These are phyloP conservation scores for Cutaneotrichosporon dermatis DNA, from an alignment of 1,284 basidiomycete genomes.

Conservation along the genomic window DNA sequence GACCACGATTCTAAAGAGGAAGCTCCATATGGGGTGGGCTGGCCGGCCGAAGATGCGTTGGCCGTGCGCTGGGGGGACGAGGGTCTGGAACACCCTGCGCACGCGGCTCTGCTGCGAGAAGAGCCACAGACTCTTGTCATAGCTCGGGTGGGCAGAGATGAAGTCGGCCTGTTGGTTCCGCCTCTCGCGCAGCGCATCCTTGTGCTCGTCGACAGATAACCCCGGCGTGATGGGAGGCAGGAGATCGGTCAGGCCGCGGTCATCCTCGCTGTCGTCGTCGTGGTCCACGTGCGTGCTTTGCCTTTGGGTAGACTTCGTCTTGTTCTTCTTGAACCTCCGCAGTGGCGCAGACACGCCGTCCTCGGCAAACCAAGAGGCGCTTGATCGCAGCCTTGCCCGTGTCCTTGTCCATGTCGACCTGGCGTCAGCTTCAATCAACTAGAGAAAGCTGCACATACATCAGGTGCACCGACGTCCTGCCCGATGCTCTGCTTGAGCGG, in stretches of 20 bases:
- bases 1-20: constrained; percentile 70
- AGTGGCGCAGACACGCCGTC: constrained; percentile 10
- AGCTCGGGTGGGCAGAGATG: constrained; percentile 82
- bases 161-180: constrained; percentile 81
- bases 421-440: background rate
- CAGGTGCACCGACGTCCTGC: constrained; percentile 53
- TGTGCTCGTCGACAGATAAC: constrained; percentile 35
- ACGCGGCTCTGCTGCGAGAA: constrained; percentile 76
- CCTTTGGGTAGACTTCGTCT: background rate
- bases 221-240: constrained; percentile 37
- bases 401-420: constrained; percentile 1
- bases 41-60: constrained; percentile 75
- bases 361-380: constrained; percentile 29
- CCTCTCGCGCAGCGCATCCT: constrained; percentile 64
- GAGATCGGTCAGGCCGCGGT: constrained; percentile 41
- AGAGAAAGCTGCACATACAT: background rate
- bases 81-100: constrained; percentile 73
- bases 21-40: constrained; percentile 63
- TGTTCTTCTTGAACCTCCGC: background rate
- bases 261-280: constrained; percentile 32
- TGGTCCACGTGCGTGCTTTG: background rate
- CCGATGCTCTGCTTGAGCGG: constrained; percentile 72
- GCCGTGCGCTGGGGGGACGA: constrained; percentile 78
- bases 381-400: constrained; percentile 26
- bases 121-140: constrained; percentile 86